phyloP scores from a whole-genome alignment of 805 yeast genomes.

The Candida dendrica region DNA sequence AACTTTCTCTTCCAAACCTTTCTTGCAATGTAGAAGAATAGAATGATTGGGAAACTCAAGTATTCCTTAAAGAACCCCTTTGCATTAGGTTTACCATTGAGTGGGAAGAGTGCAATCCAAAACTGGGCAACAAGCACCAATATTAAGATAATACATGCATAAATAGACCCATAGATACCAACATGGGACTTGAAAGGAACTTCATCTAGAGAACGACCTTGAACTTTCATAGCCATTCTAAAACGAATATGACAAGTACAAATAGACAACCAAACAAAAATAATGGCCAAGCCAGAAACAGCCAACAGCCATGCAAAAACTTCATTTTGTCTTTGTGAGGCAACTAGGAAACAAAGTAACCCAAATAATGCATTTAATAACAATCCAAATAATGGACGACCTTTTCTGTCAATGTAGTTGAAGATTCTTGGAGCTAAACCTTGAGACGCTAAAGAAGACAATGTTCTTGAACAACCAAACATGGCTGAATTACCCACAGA shows the following conservation, averaged over 20 bases:
- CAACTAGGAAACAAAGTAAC: slow-evolving; percentile 37
- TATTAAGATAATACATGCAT: slow-evolving; percentile 27
- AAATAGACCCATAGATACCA: slow-evolving; percentile 35
- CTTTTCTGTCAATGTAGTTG: slow-evolving; percentile 41
- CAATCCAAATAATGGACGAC: slow-evolving; percentile 43
- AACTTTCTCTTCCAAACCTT: slow-evolving; percentile 37
- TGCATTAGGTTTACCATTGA: slow-evolving; percentile 28
- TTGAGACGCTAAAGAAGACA: slow-evolving; percentile 38
- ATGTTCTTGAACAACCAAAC: slow-evolving; percentile 49
- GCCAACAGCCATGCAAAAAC: slow-evolving; percentile 44
- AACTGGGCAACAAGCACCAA: slow-evolving; percentile 36
- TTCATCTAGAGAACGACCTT: slow-evolving; percentile 34
- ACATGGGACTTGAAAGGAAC: slow-evolving; percentile 34
- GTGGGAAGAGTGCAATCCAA: slow-evolving; percentile 41
- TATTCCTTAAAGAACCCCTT: slow-evolving; percentile 32
- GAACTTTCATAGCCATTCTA: slow-evolving; percentile 36
- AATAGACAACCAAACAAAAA: slow-evolving; percentile 45
- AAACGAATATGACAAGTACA: slow-evolving; percentile 36
- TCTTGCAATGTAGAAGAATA: slow-evolving; percentile 32
- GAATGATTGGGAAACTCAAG: slow-evolving; percentile 35
- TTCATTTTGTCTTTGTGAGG: slow-evolving; percentile 30
- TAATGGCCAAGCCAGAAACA: slow-evolving; percentile 39
- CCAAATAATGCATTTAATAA: slow-evolving; percentile 32
- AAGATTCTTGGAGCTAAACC: slow-evolving; percentile 36
- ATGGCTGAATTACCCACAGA: slow-evolving; percentile 48